These are phyloP conservation scores for Cystobasidium sp. DNA, from an alignment of 1,284 basidiomycete genomes.

Conservation along the genomic window DNA sequence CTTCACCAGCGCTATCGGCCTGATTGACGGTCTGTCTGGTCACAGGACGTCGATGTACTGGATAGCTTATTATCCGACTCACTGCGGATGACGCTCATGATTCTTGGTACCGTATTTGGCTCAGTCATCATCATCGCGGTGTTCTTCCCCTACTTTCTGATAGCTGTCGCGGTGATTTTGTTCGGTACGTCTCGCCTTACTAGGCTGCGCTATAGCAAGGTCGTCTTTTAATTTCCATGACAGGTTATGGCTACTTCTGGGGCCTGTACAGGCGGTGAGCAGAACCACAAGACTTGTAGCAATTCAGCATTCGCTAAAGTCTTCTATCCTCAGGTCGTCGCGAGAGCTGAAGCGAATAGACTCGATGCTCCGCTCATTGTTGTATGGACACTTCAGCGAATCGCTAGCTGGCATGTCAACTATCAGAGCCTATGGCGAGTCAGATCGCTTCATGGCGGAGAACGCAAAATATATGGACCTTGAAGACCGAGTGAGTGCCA, in stretches of 20 bases:
- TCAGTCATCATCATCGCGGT: slow-evolving; percentile 67
- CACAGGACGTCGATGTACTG: slow-evolving; percentile 77
- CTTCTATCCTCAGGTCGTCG: slow-evolving; percentile 60
- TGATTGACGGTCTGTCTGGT: not conserved
- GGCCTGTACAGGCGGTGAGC: slow-evolving; percentile 75
- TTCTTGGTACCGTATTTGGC: slow-evolving; percentile 68
- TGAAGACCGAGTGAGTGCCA: slow-evolving; percentile 75
- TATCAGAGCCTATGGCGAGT: slow-evolving; percentile 72
- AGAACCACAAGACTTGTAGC: not conserved
- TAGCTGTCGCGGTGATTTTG: slow-evolving; percentile 66
- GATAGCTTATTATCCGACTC: slow-evolving; percentile 76
- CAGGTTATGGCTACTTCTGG: slow-evolving; percentile 60
- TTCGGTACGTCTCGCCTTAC: slow-evolving; percentile 1
- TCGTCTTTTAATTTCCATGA: slow-evolving; percentile 48
- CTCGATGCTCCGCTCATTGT: slow-evolving; percentile 68
- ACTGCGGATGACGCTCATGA: slow-evolving; percentile 72
- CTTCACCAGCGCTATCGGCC: not conserved
- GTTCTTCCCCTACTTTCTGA: slow-evolving; percentile 79
- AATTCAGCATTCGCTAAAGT: not conserved
- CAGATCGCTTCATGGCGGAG: slow-evolving; percentile 68
- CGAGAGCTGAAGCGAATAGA: slow-evolving; percentile 83
- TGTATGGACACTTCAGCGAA: slow-evolving; percentile 87
- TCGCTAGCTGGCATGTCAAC: slow-evolving; percentile 80
- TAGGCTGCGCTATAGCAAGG: not conserved
- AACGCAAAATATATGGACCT: slow-evolving; percentile 78